These are phyloP conservation scores for Typha latifolia DNA, from an alignment of 176 grass and related monocot genomes.

Conservation along the genomic window DNA sequence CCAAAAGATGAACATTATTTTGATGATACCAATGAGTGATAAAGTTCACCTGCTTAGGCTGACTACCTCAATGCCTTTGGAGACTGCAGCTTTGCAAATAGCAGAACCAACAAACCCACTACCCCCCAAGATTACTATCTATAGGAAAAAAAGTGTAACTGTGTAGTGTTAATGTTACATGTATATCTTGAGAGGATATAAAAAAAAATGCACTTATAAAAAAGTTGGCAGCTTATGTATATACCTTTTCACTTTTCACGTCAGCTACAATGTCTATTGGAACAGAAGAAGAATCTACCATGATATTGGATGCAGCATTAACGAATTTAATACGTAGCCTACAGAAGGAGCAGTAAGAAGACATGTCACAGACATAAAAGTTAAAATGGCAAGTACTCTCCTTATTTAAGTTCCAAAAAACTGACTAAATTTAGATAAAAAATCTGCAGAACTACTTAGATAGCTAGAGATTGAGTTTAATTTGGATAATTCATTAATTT, in stretches of 20 bases:
- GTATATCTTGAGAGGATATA: background rate
- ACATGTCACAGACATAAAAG: background rate
- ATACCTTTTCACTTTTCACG: constrained; percentile 84
- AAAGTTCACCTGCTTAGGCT: constrained; percentile 73
- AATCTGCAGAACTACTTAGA: too few species aligned
- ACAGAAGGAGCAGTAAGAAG: background rate
- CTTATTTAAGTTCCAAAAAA: background rate
- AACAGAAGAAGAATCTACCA: constrained; percentile 46
- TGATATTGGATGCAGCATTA: constrained; percentile 38
- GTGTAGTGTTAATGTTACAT: constrained; percentile 3
- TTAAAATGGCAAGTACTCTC: background rate
- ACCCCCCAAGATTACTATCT: constrained; percentile 90
- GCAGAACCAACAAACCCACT: constrained; percentile 88
- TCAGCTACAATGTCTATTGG: constrained; percentile 74
- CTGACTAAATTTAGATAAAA: background rate
- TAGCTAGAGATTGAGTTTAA: too few species aligned
- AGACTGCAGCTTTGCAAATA: constrained; percentile 78
- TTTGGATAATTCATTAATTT: too few species aligned
- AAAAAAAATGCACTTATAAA: background rate
- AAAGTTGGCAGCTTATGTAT: constrained; percentile 1
- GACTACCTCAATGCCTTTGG: constrained; percentile 79
- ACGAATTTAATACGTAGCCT: constrained; percentile 48
- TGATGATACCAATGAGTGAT: background rate
- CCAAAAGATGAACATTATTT: background rate
- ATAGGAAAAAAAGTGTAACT: background rate